These are phyloP conservation scores for Bjerkandera adusta DNA, from an alignment of 1,284 basidiomycete species.

Conservation along the genomic window DNA sequence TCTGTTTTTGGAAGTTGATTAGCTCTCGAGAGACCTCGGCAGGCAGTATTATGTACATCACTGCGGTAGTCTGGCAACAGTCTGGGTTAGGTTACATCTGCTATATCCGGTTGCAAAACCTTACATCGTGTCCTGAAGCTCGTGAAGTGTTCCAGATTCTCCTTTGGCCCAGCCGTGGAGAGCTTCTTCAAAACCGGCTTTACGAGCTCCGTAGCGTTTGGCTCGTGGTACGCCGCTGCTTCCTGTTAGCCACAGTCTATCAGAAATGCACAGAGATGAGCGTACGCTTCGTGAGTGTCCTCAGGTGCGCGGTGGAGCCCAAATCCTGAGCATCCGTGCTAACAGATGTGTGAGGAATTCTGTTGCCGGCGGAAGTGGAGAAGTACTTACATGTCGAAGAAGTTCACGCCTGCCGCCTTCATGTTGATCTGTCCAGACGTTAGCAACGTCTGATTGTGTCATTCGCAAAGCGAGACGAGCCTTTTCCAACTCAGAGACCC, in stretches of 20 bases:
- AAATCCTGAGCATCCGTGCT: slow-evolving; percentile 77
- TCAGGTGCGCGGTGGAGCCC: slow-evolving; percentile 42
- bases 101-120: slow-evolving; percentile 32
- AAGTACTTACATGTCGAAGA: slow-evolving; percentile 80
- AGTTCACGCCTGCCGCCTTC: slow-evolving; percentile 72
- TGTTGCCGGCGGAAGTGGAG: slow-evolving; percentile 14
- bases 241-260: slow-evolving; percentile 9
- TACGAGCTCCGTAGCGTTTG: slow-evolving; percentile 58
- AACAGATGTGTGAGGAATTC: slow-evolving; percentile 20
- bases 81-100: slow-evolving; percentile 38
- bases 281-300: slow-evolving; percentile 39
- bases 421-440: slow-evolving; percentile 58
- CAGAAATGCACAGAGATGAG: slow-evolving; percentile 5
- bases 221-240: slow-evolving; percentile 53
- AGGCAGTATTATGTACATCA: slow-evolving; percentile 57
- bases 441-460: too few relatives aligned
- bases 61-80: slow-evolving; percentile 71
- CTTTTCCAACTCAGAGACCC: slow-evolving; percentile 86
- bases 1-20: slow-evolving; percentile 38
- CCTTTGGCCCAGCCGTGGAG: slow-evolving; percentile 63
- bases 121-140: slow-evolving; percentile 71
- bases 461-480: slow-evolving; percentile 31
- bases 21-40: slow-evolving; percentile 4
- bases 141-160: slow-evolving; percentile 72
- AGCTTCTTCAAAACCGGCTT: slow-evolving; percentile 62